Evolutionary conservation across 140 eudicot species (phyloP).

Genomic region (Artemisia princeps): DNA sequence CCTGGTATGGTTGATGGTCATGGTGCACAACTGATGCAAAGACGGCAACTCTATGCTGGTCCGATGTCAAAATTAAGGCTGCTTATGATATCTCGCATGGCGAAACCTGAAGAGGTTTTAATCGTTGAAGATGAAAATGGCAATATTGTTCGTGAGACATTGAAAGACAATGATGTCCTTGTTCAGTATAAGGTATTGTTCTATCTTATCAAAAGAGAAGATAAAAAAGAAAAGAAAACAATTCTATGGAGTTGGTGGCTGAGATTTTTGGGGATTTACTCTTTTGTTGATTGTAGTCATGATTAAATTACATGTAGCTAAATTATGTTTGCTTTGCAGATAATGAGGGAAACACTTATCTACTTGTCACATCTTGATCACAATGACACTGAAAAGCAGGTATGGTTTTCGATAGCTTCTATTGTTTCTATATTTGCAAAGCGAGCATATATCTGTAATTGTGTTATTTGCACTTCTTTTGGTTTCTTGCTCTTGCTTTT

Average conservation of each 20-base stretch:
- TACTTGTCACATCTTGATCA: conserved; percentile 96
- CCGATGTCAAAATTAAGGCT: conserved; percentile 83
- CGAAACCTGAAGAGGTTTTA: conserved; percentile 94
- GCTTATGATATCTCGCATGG: conserved; percentile 96
- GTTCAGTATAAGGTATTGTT: conserved; percentile 83
- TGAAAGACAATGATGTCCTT: conserved; percentile 97
- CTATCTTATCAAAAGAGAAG: conserved; percentile 4
- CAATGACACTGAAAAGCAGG: conserved; percentile 96
- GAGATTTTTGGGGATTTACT: too few relatives aligned
- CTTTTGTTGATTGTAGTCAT: too few relatives aligned
- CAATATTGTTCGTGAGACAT: conserved; percentile 93
- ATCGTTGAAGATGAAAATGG: conserved; percentile 99
- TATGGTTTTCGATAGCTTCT: conserved; percentile 20
- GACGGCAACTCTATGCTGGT: conserved; percentile 74
- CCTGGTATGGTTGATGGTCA: conserved; percentile 64
- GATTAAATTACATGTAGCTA: conserved; percentile 1
- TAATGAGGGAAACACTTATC: conserved; percentile 91
- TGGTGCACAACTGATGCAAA: conserved; percentile 65
- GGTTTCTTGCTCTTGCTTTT: too few relatives aligned
- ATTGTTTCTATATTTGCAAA: conserved; percentile 8
- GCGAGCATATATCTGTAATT: neutral
- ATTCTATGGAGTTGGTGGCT: too few relatives aligned
- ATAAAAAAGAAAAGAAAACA: neutral
- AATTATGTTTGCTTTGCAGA: conserved; percentile 37
- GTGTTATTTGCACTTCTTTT: neutral